phyloP scores from a whole-genome alignment of 2,329 filamentous ascomycete species.

The Conoideocrella luteorostrata region DNA sequence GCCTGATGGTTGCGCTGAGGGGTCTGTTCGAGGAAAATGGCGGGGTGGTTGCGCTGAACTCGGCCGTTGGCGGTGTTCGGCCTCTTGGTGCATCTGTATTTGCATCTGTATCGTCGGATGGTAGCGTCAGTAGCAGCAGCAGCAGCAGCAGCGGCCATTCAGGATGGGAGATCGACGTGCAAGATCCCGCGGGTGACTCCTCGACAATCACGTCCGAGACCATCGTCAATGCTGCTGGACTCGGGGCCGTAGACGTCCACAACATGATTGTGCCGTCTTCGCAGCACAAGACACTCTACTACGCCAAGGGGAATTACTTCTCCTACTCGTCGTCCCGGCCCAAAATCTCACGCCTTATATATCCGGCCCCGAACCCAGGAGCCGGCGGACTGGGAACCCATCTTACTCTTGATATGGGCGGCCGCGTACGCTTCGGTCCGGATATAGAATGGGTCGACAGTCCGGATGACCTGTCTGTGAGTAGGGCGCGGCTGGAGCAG shows the following conservation, averaged over 20 bases:
- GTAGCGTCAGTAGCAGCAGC: too few relatives aligned
- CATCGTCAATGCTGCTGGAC: conserved; percentile 79
- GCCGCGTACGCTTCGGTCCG: conserved; percentile 83
- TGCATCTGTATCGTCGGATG: too few relatives aligned
- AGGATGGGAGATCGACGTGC: conserved; percentile 65
- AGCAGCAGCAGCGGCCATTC: conserved; percentile 41
- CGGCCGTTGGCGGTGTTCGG: conserved; percentile 55
- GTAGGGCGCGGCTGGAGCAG: conserved; percentile 51
- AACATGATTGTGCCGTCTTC: conserved; percentile 69
- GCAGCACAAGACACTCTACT: conserved; percentile 58
- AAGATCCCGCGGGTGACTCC: conserved; percentile 40
- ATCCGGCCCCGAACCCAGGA: conserved; percentile 78
- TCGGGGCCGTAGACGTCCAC: conserved; percentile 67
- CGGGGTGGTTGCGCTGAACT: conserved; percentile 66
- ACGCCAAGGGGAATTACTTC: conserved; percentile 95
- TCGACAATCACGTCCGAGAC: conserved; percentile 65
- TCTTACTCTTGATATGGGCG: conserved; percentile 80
- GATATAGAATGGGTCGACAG: conserved; percentile 88
- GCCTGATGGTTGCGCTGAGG: conserved; percentile 73
- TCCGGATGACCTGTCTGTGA: conserved; percentile 64
- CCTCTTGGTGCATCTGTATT: conserved; percentile 34
- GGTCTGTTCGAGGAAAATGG: conserved; percentile 71
- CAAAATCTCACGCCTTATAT: conserved; percentile 65
- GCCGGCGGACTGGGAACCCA: conserved; percentile 85
- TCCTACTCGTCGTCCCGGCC: conserved; percentile 65